These are phyloP conservation scores for Penicillium olsonii DNA, from an alignment of 2,329 filamentous ascomycete species.

Conservation along the genomic window DNA sequence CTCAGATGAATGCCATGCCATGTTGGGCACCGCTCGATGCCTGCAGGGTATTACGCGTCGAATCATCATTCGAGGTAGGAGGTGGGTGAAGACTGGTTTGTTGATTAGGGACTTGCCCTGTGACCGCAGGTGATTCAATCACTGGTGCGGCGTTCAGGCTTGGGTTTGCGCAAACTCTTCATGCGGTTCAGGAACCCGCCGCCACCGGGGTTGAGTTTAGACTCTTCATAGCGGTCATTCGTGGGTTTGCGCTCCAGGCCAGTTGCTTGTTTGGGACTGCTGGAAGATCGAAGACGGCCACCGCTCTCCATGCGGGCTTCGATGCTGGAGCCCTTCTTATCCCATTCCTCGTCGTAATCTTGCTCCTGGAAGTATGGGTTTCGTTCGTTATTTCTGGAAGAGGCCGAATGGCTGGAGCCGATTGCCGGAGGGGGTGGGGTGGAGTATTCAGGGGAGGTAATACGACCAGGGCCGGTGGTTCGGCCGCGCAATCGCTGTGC, in stretches of 20 bases:
- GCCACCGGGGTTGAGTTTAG: conserved; percentile 47
- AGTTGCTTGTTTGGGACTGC: conserved; percentile 58
- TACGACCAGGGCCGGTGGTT: conserved; percentile 55
- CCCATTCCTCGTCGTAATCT: conserved; percentile 71
- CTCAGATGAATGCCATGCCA: conserved; percentile 26
- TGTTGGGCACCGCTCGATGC: conserved; percentile 21
- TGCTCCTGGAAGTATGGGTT: conserved; percentile 85
- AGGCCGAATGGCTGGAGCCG: conserved; percentile 35
- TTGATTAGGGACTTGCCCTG: not conserved
- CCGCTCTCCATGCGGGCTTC: conserved; percentile 39
- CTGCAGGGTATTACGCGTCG: conserved; percentile 29
- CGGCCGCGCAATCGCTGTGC: conserved; percentile 87
- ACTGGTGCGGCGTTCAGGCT: conserved; percentile 42
- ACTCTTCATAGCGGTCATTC: conserved; percentile 52
- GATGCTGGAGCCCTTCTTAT: conserved; percentile 64
- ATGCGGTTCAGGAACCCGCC: conserved; percentile 75
- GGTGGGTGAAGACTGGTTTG: not conserved
- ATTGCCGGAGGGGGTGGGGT: conserved; percentile 25
- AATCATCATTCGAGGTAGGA: conserved; percentile 18
- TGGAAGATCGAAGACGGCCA: conserved; percentile 52
- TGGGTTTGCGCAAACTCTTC: conserved; percentile 70
- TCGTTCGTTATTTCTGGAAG: conserved; percentile 48
- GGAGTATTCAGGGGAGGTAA: conserved; percentile 51
- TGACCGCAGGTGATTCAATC: conserved; percentile 20
- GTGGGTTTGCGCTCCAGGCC: conserved; percentile 66